Percentiles rank a stretch among this genome's conserved stretches.
Conservation (phyloP, 192 early-diverging fungal species). For the Linnemannia elongata region DNA sequence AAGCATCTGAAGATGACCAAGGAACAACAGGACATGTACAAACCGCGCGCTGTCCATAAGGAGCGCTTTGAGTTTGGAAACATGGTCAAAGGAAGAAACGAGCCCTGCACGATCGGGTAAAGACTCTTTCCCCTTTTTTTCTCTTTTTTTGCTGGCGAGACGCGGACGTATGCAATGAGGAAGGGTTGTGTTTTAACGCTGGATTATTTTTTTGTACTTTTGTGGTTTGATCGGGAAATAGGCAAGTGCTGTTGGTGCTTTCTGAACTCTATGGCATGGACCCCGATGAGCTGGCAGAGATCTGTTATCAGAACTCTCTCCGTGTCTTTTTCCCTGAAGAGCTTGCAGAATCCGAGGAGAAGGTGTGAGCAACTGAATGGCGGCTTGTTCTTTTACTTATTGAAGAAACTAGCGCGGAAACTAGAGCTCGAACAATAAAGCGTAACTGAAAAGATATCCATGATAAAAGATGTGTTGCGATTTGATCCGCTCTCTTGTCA, state of each 20-base stretch:
- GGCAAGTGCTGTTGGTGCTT: constrained; percentile 75
- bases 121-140: not conserved
- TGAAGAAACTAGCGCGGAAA: not conserved
- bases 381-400: not conserved
- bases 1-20: constrained; percentile 59
- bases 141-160: not conserved
- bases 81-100: constrained; percentile 85
- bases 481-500: too few species aligned
- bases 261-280: constrained; percentile 68
- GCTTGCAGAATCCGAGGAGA: not conserved
- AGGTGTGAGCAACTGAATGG: not conserved
- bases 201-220: not conserved
- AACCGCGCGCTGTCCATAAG: constrained; percentile 72
- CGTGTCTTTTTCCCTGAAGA: constrained; percentile 71
- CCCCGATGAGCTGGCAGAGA: constrained; percentile 67
- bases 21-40: constrained; percentile 47
- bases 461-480: too few species aligned
- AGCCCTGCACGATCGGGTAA: constrained; percentile 81
- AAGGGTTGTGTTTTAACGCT: too few species aligned
- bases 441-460: too few species aligned
- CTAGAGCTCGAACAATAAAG: too few species aligned
- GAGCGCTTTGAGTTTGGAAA: constrained; percentile 75
- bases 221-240: constrained; percentile 11
- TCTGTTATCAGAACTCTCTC: constrained; percentile 74
- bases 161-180: too few species aligned